Evolutionary conservation across 495 filamentous ascomycete genomes (phyloP), one percentile per base, ranked within the genome.

Genomic region (Lineolata rhizophorae): DNA sequence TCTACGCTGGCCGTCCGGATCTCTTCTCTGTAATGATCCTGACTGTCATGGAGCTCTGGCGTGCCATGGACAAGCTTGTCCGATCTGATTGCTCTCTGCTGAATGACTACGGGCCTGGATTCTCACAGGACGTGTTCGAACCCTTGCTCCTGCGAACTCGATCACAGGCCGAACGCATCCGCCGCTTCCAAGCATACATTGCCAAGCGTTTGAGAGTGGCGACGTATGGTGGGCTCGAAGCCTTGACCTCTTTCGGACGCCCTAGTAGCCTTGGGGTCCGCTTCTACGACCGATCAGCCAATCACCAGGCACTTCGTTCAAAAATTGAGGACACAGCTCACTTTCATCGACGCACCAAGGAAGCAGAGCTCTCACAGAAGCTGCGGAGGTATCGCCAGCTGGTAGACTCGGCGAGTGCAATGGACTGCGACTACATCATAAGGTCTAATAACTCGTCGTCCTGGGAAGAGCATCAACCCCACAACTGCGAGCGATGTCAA

Each of bases 1-100:
- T 27, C 4, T 73, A 71, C 36, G 10, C 6, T 0, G 31, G 34
- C 0, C 58, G 62, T 26, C 62, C 69, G 0, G 65, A 66, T 41
- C 50, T 43, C 0, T 40, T 58, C 2, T 78, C 72, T 1, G 29
- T 62, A 0, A 69, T 78, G 67, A 24, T 68, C 1, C 53, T 80
- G 13, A 67, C 58, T 0, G 44, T 64, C 3, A 45, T 75, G 34
- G 69, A 77, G 17, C 37, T 78, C 0, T 80, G 72, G 72, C 42
- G 72, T 21, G 65, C 66, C 12, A 50, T 54, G 28, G 73, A 79
- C 38, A 62, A 53, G 31, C 49, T 52, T 8, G 62, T 65, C 0
- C 51, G 56, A 6, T 14, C 34, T 1, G 32, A 42, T 0, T 51
- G 54, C 31, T 35, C 44, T 1, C 30, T 72, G 3, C 40, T 80